Evolutionary conservation across 768 basidiomycete species (phyloP).

Genomic region (Gymnopilus junonius): DNA sequence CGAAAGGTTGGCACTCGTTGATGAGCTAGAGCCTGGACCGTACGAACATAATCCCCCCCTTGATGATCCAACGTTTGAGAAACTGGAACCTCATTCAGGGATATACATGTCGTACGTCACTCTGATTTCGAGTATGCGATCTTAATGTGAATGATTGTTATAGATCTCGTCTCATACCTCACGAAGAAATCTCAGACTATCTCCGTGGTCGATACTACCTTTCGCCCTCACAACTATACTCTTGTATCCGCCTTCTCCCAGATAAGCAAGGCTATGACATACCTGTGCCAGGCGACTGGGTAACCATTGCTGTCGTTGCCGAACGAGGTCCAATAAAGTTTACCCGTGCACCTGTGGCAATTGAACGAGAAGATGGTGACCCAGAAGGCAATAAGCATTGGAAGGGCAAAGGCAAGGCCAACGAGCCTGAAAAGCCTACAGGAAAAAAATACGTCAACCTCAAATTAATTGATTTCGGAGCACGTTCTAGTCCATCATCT

Average conservation of each 20-base stretch:
- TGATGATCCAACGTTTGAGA: slow-evolving; percentile 79
- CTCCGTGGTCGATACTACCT: slow-evolving; percentile 85
- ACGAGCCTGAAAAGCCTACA: slow-evolving; percentile 41
- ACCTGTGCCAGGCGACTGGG: slow-evolving; percentile 91
- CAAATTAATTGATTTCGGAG: slow-evolving; percentile 83
- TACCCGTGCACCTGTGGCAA: slow-evolving; percentile 66
- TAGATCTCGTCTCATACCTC: slow-evolving; percentile 74
- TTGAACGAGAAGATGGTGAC: slow-evolving; percentile 51
- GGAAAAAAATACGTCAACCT: slow-evolving; percentile 88
- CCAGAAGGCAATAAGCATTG: slow-evolving; percentile 35
- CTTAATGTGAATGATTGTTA: slow-evolving; percentile 5
- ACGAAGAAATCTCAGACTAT: slow-evolving; percentile 81
- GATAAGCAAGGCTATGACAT: slow-evolving; percentile 89
- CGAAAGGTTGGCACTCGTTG: slow-evolving; percentile 70
- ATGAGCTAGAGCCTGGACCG: slow-evolving; percentile 81
- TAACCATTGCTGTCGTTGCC: slow-evolving; percentile 95
- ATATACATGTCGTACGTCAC: slow-evolving; percentile 78
- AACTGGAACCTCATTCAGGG: slow-evolving; percentile 88
- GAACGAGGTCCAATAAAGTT: slow-evolving; percentile 83
- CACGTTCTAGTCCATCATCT: slow-evolving; percentile 55
- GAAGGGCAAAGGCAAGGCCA: slow-evolving; percentile 39
- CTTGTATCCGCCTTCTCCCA: slow-evolving; percentile 74
- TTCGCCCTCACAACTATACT: slow-evolving; percentile 89
- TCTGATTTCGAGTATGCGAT: background rate
- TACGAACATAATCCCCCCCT: slow-evolving; percentile 68